A percentile compares a stretch with the other conserved stretches of the same genome.
Evolutionary conservation across 2,329 filamentous ascomycete species (phyloP).

Genomic region (Sordariomycetes sp.): DNA sequence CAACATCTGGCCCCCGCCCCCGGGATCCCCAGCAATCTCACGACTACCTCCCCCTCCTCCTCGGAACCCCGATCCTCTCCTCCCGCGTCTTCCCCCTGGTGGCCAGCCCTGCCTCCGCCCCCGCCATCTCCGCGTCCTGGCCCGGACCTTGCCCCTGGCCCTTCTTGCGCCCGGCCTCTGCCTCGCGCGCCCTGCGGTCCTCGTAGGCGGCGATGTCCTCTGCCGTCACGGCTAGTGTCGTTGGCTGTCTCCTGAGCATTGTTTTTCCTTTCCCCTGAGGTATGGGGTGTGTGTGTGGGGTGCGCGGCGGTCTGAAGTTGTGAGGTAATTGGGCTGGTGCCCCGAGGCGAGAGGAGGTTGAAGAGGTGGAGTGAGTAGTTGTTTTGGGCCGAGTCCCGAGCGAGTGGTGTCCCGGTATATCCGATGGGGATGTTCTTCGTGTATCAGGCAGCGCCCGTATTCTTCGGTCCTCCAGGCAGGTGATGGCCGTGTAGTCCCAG

Average conservation of each 20-base stretch:
- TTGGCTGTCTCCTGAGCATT: conserved; percentile 57
- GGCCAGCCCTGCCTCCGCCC: conserved; percentile 7
- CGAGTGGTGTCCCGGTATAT: no score
- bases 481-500: no score
- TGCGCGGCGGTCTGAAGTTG: not conserved
- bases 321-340: not conserved
- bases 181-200: conserved; percentile 38
- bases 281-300: not conserved
- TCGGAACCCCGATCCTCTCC: conserved; percentile 22
- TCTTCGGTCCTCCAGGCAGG: no score
- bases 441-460: not conserved
- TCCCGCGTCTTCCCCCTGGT: conserved; percentile 16
- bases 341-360: not conserved
- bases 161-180: conserved; percentile 11
- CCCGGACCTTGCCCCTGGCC: conserved; percentile 6
- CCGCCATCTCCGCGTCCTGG: conserved; percentile 7
- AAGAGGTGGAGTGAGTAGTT: no score
- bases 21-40: not conserved
- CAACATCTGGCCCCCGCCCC: not conserved
- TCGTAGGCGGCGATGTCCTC: conserved; percentile 62
- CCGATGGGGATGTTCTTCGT: not conserved
- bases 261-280: not conserved
- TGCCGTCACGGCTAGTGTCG: conserved; percentile 52
- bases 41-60: conserved; percentile 9
- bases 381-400: not conserved